phyloP scores from a whole-genome alignment of 139 green algal genomes.

The Astrephomene gubernaculifera region DNA sequence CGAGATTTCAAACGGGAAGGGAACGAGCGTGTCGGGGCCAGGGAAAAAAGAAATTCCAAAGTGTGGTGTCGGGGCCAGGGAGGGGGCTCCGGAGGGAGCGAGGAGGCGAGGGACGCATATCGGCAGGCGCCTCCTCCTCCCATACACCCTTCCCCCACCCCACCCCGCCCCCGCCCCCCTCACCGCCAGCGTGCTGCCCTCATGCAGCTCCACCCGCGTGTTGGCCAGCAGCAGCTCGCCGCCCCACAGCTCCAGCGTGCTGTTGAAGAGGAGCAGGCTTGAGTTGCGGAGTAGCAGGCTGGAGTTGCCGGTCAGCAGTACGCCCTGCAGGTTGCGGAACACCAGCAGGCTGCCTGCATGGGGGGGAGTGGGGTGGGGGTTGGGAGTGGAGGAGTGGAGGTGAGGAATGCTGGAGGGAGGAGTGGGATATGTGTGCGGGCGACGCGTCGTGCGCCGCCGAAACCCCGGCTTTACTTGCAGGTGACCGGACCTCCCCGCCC shows the following conservation, averaged over 20 bases:
- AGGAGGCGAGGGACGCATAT: background rate
- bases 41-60: no score
- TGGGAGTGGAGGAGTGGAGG: no score
- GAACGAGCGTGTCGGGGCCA: no score
- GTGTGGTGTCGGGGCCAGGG: no score
- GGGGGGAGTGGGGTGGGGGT: background rate
- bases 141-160: background rate
- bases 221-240: background rate
- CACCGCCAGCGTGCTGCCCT: background rate
- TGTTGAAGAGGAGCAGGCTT: conserved; percentile 23
- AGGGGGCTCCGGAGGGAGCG: background rate
- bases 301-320: background rate
- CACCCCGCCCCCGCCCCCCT: no score
- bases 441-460: no score
- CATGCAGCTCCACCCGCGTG: conserved; percentile 15
- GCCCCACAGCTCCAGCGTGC: conserved; percentile 15
- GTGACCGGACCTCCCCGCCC: no score
- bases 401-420: background rate
- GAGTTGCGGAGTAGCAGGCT: background rate
- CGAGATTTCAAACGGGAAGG: no score
- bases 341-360: conserved; percentile 2
- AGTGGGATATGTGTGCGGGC: no score
- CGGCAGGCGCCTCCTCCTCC: background rate
- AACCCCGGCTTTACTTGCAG: no score
- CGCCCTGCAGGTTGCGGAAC: background rate